These are phyloP conservation scores for Aristolochia californica DNA, from an alignment of 164 flowering plant species.

Conservation along the genomic window DNA sequence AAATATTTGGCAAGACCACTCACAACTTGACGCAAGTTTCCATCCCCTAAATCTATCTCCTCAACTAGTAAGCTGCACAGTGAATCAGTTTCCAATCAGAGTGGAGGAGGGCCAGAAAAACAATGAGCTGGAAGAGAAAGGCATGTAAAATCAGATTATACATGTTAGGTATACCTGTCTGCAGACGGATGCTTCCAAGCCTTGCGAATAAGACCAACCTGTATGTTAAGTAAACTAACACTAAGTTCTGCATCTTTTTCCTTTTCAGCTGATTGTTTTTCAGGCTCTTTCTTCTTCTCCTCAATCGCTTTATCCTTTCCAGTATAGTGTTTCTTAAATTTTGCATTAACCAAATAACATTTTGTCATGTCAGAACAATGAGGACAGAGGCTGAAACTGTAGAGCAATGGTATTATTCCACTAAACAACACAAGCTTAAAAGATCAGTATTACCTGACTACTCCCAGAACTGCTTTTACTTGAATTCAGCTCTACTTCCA, in stretches of 20 bases:
- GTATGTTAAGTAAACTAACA: constrained; percentile 72
- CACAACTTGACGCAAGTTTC: constrained; percentile 79
- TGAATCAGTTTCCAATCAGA: background rate
- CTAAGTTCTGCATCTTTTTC: constrained; percentile 46
- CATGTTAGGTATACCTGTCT: constrained; percentile 53
- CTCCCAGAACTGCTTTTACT: constrained; percentile 21
- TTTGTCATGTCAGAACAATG: constrained; percentile 1
- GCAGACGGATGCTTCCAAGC: constrained; percentile 99
- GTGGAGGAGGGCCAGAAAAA: background rate
- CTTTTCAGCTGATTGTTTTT: constrained; percentile 38
- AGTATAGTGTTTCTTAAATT: constrained; percentile 29
- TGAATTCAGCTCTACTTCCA: constrained; percentile 22
- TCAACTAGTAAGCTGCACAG: constrained; percentile 77
- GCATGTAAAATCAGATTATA: background rate
- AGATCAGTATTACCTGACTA: too few species aligned
- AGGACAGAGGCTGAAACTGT: background rate
- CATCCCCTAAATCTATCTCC: constrained; percentile 92
- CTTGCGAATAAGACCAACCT: constrained; percentile 83
- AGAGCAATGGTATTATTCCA: background rate
- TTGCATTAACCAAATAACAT: constrained; percentile 8
- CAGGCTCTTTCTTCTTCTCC: constrained; percentile 50
- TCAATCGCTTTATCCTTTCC: constrained; percentile 29
- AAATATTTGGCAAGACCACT: constrained; percentile 91
- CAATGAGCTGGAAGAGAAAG: background rate
- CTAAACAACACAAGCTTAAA: background rate